phyloP scores from a whole-genome alignment of 1,139 yeast genomes.

The Geotrichum candidum region DNA sequence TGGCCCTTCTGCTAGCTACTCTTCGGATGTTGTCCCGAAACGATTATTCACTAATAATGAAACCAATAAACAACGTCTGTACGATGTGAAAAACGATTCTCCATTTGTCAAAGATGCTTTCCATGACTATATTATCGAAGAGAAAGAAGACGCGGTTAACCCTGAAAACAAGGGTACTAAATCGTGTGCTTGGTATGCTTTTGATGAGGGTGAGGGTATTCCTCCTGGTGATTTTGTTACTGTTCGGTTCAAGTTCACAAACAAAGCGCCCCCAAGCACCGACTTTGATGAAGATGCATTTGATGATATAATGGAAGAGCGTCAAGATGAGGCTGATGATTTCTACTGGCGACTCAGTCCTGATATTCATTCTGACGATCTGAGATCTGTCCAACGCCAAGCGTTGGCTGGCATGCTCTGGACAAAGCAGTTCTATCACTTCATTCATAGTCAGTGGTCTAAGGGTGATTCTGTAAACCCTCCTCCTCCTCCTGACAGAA shows the following conservation, averaged over 20 bases:
- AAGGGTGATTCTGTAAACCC: constrained; percentile 78
- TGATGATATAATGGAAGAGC: constrained; percentile 64
- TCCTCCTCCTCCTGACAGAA: constrained; percentile 74
- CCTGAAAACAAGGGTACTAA: constrained; percentile 68
- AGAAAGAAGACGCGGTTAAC: constrained; percentile 54
- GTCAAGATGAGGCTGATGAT: constrained; percentile 89
- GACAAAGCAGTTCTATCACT: constrained; percentile 91
- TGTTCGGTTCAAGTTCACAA: constrained; percentile 68
- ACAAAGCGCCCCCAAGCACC: constrained; percentile 38
- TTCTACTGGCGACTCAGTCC: constrained; percentile 91
- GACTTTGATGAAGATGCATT: constrained; percentile 67
- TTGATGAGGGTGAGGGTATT: constrained; percentile 68
- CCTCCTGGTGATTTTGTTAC: constrained; percentile 90
- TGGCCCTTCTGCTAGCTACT: constrained; percentile 83
- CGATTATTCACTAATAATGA: constrained; percentile 85
- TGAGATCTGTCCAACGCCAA: constrained; percentile 84
- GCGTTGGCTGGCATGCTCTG: constrained; percentile 92
- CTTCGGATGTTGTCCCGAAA: constrained; percentile 67
- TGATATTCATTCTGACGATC: constrained; percentile 73
- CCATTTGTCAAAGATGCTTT: constrained; percentile 80
- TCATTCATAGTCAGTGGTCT: constrained; percentile 83
- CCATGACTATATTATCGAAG: constrained; percentile 73
- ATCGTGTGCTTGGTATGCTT: constrained; percentile 74
- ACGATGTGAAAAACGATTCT: constrained; percentile 49
- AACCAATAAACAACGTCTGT: constrained; percentile 67